A percentile compares a stretch with the other conserved stretches of the same genome.
Evolutionary conservation across 1,139 yeast species (phyloP).

Genomic region (Saccharomyces pastorianus): DNA sequence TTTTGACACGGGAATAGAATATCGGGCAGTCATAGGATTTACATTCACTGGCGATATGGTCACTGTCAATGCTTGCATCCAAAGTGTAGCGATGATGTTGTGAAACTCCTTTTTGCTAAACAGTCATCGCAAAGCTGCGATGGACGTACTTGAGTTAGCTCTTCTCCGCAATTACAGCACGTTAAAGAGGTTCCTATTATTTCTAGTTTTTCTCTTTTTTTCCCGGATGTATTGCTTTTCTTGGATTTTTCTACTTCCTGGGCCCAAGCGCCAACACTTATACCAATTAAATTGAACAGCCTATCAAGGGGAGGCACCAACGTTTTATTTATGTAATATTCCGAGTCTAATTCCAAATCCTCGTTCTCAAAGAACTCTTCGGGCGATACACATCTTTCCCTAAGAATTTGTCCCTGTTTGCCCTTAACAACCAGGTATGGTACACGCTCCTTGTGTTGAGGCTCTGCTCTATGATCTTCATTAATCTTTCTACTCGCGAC

Average conservation of each 20-base stretch:
- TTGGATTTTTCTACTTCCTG: conserved; percentile 51
- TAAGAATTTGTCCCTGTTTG: conserved; percentile 51
- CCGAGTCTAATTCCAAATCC: conserved; percentile 55
- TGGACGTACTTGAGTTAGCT: conserved; percentile 11
- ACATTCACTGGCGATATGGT: conserved; percentile 23
- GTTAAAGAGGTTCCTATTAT: background rate
- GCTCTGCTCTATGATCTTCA: conserved; percentile 64
- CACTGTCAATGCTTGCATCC: conserved; percentile 18
- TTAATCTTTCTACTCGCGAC: conserved; percentile 57
- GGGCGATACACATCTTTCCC: conserved; percentile 77
- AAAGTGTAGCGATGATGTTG: conserved; percentile 22
- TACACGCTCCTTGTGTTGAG: conserved; percentile 82
- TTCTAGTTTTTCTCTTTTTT: background rate
- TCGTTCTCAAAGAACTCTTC: conserved; percentile 50
- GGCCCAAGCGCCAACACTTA: conserved; percentile 71
- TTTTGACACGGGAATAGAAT: conserved; percentile 31
- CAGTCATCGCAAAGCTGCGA: conserved; percentile 35
- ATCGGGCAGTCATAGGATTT: conserved; percentile 36
- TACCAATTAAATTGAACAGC: conserved; percentile 74
- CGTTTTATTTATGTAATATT: conserved; percentile 76
- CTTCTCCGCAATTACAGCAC: conserved; percentile 13
- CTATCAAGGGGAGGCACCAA: conserved; percentile 86
- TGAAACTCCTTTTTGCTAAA: conserved; percentile 20
- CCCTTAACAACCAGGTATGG: conserved; percentile 78
- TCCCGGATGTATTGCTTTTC: conserved; percentile 10